Conservation (phyloP, 2,329 filamentous ascomycete genomes). For the Colletotrichum limetticola region DNA sequence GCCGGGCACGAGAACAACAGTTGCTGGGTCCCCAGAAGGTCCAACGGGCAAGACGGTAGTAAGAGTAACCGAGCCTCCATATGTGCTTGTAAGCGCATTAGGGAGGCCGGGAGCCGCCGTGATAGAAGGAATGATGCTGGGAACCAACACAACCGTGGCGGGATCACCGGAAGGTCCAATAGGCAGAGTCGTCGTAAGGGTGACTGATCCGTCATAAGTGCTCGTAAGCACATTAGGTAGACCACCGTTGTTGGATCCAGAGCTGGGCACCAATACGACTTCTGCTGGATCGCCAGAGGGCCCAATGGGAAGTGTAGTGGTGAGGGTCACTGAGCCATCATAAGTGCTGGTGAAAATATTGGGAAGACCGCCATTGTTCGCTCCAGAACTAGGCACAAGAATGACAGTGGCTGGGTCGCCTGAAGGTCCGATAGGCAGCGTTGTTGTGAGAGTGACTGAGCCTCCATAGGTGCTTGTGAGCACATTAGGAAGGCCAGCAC, state of each 20-base stretch:
- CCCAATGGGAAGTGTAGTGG: not conserved
- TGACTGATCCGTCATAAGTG: conserved; percentile 10
- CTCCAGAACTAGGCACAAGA: not conserved
- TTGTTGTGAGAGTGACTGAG: not conserved
- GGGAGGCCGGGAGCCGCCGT: not conserved
- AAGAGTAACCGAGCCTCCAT: not conserved
- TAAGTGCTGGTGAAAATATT: not conserved
- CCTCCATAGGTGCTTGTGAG: not conserved
- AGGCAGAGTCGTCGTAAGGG: not conserved
- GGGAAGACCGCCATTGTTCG: not conserved
- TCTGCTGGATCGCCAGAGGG: not conserved
- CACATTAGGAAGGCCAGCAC: not conserved
- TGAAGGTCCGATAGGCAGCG: not conserved
- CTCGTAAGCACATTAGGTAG: not conserved
- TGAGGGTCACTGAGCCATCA: too few relatives aligned
- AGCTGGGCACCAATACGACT: not conserved
- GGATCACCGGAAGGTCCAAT: not conserved
- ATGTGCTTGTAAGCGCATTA: not conserved
- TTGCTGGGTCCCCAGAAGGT: not conserved
- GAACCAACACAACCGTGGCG: not conserved
- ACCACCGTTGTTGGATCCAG: not conserved
- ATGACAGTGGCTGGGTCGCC: not conserved
- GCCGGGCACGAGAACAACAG: not conserved
- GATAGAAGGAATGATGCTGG: not conserved
- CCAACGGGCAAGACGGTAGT: not conserved